Evolutionary conservation across 768 basidiomycete genomes (phyloP), one percentile per base, ranked within the genome.

Genomic region (Lentinula sp.): DNA sequence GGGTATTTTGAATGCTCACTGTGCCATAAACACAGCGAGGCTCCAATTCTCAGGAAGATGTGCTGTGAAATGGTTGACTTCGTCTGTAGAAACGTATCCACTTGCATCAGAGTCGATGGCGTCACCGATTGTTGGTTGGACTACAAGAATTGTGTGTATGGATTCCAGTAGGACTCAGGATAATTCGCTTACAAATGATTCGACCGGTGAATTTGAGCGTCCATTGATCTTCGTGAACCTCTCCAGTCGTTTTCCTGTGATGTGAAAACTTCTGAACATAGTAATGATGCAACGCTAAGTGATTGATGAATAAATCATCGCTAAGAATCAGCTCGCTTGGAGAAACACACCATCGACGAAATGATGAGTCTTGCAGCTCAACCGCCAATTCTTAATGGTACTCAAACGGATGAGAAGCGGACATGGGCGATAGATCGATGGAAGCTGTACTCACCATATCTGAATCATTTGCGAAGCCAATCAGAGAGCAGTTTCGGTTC

Each of bases 21-120:
- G 21, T 67, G 62, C 70, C 67, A 71, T 35, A 65, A 61, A 6
- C 62, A 59, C 1, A 61, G 63, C 32, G 65, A 70, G 18, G 28
- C 59, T 60, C 67, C 70, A 71, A 10, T 63, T 59, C 18, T 46
- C 34, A 5, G 69, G 70, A 28, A 65, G 52, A 1, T 66, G 62
- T 46, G 65, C 66, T 42, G 70, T 61, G 54, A 69, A 69, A 3
- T 63, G 64, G 51, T 69, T 69, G 23, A 67, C 63, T 55, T 69
- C 68, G 16, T 66, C 63, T 10, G 68, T 64, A 1, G 67, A 66
- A 15, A 69, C 62, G 35, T 68, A 69, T 31, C 68, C 68, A 43
- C 64, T 68, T 10, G 67, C 66, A 42, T 69, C 67, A 28, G 65
- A 63, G 58, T 69, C 68, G n/a, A 69, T 66, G 28, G 68, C 68